Conservation (phyloP, 305 asterid species). For the Andrographis paniculata region DNA sequence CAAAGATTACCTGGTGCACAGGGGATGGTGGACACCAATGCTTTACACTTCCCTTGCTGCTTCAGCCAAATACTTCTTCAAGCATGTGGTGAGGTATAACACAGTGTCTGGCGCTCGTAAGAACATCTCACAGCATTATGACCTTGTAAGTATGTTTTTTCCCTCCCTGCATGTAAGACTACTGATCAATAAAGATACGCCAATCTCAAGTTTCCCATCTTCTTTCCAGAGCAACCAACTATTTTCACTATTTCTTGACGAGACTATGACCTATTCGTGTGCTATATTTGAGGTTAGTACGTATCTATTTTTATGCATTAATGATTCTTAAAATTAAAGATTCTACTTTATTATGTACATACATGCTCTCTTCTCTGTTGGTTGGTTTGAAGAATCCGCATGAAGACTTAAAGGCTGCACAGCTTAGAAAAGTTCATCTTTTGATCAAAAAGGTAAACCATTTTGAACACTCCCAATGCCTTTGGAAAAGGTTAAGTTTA, state of each 20-base stretch:
- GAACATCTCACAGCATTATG: slow-evolving; percentile 88
- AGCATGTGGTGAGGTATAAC: slow-evolving; percentile 66
- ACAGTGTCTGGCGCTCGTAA: slow-evolving; percentile 79
- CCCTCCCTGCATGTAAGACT: neutral
- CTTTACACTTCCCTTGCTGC: slow-evolving; percentile 64
- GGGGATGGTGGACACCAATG: slow-evolving; percentile 96
- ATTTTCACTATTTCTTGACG: slow-evolving; percentile 68
- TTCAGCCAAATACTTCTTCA: slow-evolving; percentile 75
- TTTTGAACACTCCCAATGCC: no score
- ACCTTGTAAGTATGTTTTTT: slow-evolving; percentile 43
- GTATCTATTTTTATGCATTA: no score
- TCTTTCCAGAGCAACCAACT: slow-evolving; percentile 11
- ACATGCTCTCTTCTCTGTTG: neutral
- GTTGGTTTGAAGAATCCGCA: slow-evolving; percentile 38
- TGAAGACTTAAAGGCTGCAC: slow-evolving; percentile 73
- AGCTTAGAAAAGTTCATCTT: slow-evolving; percentile 50
- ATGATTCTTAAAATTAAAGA: no score
- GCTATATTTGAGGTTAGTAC: slow-evolving; percentile 72
- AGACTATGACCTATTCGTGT: slow-evolving; percentile 83
- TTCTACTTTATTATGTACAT: no score
- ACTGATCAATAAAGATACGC: neutral
- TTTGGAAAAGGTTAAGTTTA: no score
- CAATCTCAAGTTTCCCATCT: neutral
- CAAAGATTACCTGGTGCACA: neutral
- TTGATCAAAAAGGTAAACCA: slow-evolving; percentile 73